Evolutionary conservation across 73 alveolate species (phyloP).

Genomic region (Stentor roeselii): DNA sequence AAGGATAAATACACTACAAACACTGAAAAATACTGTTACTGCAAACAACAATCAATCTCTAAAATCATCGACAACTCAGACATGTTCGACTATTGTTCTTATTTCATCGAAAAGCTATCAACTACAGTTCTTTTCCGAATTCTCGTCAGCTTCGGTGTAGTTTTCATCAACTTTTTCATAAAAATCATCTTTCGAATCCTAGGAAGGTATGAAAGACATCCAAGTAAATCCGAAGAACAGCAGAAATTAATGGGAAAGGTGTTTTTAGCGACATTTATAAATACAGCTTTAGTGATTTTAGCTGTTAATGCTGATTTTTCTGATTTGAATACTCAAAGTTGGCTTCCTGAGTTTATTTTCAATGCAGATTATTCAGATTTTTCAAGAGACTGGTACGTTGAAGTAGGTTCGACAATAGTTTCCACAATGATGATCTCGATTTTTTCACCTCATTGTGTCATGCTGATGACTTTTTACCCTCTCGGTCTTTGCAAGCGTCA

Average conservation of each 20-base stretch:
- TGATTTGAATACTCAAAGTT: background rate
- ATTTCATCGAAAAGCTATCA: background rate
- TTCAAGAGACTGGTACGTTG: conserved; percentile 18
- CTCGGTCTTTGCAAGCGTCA: background rate
- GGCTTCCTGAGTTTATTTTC: background rate
- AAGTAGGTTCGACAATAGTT: conserved; percentile 22
- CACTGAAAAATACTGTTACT: background rate
- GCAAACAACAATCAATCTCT: background rate
- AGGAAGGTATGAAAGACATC: background rate
- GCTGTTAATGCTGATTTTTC: conserved; percentile 7
- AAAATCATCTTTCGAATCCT: background rate
- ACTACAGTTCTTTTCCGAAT: background rate
- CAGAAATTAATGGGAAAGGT: background rate
- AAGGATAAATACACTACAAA: background rate
- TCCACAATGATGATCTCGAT: background rate
- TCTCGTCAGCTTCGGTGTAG: background rate
- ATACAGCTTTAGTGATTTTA: background rate
- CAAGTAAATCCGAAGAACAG: background rate
- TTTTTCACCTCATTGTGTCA: conserved; percentile 12
- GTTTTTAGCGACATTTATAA: background rate
- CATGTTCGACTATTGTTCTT: background rate
- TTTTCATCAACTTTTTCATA: background rate
- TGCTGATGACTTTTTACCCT: background rate
- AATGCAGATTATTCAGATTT: conserved; percentile 12
- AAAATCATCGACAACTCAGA: background rate